A percentile compares a stretch with the other conserved stretches of the same genome.
phyloP scores from a whole-genome alignment of 2,329 filamentous ascomycete species.

The Penicillium fuscoglaucum region DNA sequence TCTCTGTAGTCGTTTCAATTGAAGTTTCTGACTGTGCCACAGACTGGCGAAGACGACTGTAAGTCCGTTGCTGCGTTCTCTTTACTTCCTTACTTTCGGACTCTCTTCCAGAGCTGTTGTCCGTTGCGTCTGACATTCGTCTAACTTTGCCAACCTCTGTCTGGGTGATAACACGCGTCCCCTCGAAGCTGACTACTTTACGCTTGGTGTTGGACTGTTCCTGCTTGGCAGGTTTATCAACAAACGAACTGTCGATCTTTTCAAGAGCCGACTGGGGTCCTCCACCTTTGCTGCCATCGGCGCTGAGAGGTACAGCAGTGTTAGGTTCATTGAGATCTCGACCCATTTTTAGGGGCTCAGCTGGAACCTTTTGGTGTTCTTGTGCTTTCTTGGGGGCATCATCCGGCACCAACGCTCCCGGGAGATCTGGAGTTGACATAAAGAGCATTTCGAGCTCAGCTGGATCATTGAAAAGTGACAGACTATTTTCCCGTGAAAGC shows the following conservation, averaged over 20 bases:
- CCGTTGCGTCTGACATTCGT: slow-evolving; percentile 7
- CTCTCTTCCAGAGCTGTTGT: slow-evolving; percentile 3
- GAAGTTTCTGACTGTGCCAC: slow-evolving; percentile 6
- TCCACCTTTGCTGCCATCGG: background rate
- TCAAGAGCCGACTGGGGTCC: background rate
- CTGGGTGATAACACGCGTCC: background rate
- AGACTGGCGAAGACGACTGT: slow-evolving; percentile 25
- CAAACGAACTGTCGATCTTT: background rate
- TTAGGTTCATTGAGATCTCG: background rate
- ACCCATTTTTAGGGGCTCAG: background rate
- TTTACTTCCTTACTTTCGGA: slow-evolving; percentile 15
- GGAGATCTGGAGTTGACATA: slow-evolving; percentile 17
- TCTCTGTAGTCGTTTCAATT: background rate
- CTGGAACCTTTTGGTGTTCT: background rate
- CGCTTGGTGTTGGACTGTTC: slow-evolving; percentile 14
- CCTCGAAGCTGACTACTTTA: slow-evolving; percentile 31
- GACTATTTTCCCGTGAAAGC: slow-evolving; percentile 16
- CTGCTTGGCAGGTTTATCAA: background rate
- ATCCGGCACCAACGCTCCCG: background rate
- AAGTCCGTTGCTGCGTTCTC: slow-evolving; percentile 24
- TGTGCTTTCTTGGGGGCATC: background rate
- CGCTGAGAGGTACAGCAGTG: background rate
- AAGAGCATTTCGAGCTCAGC: slow-evolving; percentile 35
- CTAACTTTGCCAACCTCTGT: slow-evolving; percentile 2
- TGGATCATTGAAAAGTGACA: slow-evolving; percentile 22